Conservation (phyloP, 805 yeast species). For the Metschnikowia cerradonensis region DNA sequence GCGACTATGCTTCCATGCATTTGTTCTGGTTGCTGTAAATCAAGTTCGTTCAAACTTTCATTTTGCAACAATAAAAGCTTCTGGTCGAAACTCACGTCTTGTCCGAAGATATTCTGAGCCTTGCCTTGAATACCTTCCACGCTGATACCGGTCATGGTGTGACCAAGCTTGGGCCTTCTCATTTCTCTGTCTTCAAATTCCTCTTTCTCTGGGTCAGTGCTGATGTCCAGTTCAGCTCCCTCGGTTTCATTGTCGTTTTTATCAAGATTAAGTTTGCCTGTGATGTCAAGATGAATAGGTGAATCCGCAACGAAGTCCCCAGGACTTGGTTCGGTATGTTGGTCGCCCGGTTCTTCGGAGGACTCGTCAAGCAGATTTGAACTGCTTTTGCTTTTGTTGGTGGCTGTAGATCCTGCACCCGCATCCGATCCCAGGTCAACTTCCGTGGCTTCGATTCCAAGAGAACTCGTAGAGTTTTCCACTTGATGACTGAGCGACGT, state of each 20-base stretch:
- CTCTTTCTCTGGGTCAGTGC: slow-evolving; percentile 1
- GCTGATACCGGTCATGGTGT: neutral
- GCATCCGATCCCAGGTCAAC: neutral
- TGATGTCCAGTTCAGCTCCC: slow-evolving; percentile 4
- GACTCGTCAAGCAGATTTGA: neutral
- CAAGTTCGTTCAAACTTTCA: slow-evolving; percentile 19
- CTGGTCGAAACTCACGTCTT: slow-evolving; percentile 23
- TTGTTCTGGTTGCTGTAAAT: slow-evolving; percentile 3
- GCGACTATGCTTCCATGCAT: neutral
- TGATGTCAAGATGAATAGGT: neutral
- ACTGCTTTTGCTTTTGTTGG: slow-evolving; percentile 1
- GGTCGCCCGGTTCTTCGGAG: neutral
- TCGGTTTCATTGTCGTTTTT: neutral
- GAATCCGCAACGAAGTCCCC: neutral
- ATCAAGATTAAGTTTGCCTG: neutral
- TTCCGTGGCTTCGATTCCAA: neutral
- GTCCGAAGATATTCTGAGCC: slow-evolving; percentile 15
- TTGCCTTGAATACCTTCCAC: slow-evolving; percentile 7
- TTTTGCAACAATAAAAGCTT: slow-evolving; percentile 25
- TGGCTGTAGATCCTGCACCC: neutral
- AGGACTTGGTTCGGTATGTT: neutral
- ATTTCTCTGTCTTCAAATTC: neutral
- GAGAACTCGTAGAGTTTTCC: neutral
- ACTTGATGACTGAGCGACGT: neutral
- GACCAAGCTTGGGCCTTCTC: neutral